phyloP scores from a whole-genome alignment of 345 rosid genomes.

The Erysimum cheiranthoides region DNA sequence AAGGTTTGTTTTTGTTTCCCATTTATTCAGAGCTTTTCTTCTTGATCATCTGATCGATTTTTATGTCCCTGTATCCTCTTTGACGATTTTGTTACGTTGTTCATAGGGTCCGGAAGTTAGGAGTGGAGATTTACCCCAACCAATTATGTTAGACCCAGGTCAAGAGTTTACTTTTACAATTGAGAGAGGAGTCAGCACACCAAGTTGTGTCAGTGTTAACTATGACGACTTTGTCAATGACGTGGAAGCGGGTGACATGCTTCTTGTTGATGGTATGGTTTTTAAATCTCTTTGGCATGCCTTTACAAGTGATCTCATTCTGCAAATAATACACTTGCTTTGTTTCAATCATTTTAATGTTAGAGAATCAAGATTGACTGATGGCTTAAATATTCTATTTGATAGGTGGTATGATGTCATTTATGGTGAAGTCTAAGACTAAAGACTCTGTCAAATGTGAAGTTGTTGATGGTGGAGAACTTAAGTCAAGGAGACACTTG shows the following conservation, averaged over 20 bases:
- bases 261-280: conserved; percentile 91
- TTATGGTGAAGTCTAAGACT: conserved; percentile 87
- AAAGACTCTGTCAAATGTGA: conserved; percentile 94
- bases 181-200: conserved; percentile 84
- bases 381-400: conserved; percentile 35
- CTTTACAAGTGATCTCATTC: neutral
- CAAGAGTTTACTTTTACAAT: conserved; percentile 97
- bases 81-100: conserved; percentile 27
- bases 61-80: neutral
- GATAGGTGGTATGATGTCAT: conserved; percentile 99
- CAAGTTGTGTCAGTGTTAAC: conserved; percentile 92
- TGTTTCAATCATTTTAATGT: too few relatives aligned
- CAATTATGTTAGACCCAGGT: conserved; percentile 67
- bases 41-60: neutral
- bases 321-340: too few relatives aligned
- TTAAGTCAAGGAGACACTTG: conserved; percentile 94
- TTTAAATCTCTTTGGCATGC: neutral
- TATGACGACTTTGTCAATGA: conserved; percentile 96
- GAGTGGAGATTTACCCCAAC: conserved; percentile 98
- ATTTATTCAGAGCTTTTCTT: neutral
- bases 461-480: conserved; percentile 99
- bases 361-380: too few relatives aligned
- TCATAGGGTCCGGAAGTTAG: conserved; percentile 96
- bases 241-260: conserved; percentile 95
- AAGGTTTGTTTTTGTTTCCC: conserved; percentile 59